A percentile compares a stretch with the other conserved stretches of the same genome.
Conservation (phyloP, 2,329 filamentous ascomycete genomes). For the Apiospora saccharicola region DNA sequence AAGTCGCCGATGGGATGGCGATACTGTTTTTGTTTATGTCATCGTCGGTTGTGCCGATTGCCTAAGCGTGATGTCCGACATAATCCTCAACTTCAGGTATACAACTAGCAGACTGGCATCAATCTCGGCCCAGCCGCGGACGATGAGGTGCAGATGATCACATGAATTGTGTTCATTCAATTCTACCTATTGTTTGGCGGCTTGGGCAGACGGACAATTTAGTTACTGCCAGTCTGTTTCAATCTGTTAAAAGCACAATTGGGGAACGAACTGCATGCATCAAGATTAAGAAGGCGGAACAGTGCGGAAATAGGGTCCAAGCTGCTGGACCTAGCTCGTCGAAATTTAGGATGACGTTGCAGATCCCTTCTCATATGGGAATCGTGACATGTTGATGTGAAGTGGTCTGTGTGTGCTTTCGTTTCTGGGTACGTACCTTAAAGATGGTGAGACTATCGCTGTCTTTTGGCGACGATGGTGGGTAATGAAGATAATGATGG, state of each 20-base stretch:
- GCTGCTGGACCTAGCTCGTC: neutral
- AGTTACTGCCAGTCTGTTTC: neutral
- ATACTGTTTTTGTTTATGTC: neutral
- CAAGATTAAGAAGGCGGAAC: neutral
- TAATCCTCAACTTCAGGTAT: neutral
- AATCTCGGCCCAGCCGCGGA: neutral
- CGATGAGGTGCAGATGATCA: neutral
- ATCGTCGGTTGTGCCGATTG: neutral
- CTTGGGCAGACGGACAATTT: neutral
- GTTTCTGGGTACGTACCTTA: neutral
- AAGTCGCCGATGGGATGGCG: neutral
- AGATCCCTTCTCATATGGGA: constrained; percentile 1
- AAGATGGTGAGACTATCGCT: neutral
- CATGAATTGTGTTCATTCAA: neutral
- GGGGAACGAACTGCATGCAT: neutral
- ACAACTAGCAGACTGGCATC: neutral
- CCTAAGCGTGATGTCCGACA: neutral
- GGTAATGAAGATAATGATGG: neutral
- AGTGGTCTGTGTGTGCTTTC: neutral
- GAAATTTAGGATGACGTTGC: neutral
- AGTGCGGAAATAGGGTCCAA: constrained; percentile 10
- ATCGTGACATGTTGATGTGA: constrained; percentile 1
- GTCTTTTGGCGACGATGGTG: neutral
- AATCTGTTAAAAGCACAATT: neutral
- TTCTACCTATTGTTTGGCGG: neutral